Evolutionary conservation across 2,329 filamentous ascomycete species (phyloP), one percentile per base, ranked within the genome.

Genomic region (Colletotrichum abscissum): DNA sequence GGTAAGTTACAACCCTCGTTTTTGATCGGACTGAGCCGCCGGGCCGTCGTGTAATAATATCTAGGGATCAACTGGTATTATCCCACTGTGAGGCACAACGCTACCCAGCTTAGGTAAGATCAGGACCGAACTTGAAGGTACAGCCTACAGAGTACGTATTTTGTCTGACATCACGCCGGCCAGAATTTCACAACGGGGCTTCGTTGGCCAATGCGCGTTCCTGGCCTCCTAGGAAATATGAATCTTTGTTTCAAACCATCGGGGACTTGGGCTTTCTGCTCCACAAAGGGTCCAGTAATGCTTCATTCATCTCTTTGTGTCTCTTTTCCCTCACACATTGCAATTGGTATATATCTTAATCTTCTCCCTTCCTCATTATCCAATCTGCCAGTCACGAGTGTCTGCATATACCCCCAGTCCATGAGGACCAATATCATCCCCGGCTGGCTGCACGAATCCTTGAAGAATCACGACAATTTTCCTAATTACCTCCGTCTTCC

Each of bases 211-310:
- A 64, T 64, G 58, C 11, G 4, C 26, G 52, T 28, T 35, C 12
- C 64, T 38, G 56, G 26, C 26, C 19, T 24, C 38, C 54, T 59
- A 64, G 26, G 33, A 60, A 60, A 65, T 73, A 63, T 56, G 46
- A 19, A 59, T 60, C 66, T 64, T 60, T 60, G 70, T 70, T 73
- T 73, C 70, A 73, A 73, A 38, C 66, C 70, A 60, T 56, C 60
- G 60, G 70, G 59, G 33, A 46, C 42, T 72, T 24, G 42, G 35
- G 16, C 58, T 63, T 63, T 42, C 24, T 62, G 57, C 33, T 72
- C 69, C 69, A 63, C 69, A 63, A 72, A 72, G 46, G 52, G 38
- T 62, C 63, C 57, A 24, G 69, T 35, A 68, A 63, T 57, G 69
- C 69, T 72, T 72, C 57, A 57, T 72, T 72, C 57, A 58, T 63